Evolutionary conservation across 108 stramenopile genomes (phyloP).

Genomic region (Parmales sp.): DNA sequence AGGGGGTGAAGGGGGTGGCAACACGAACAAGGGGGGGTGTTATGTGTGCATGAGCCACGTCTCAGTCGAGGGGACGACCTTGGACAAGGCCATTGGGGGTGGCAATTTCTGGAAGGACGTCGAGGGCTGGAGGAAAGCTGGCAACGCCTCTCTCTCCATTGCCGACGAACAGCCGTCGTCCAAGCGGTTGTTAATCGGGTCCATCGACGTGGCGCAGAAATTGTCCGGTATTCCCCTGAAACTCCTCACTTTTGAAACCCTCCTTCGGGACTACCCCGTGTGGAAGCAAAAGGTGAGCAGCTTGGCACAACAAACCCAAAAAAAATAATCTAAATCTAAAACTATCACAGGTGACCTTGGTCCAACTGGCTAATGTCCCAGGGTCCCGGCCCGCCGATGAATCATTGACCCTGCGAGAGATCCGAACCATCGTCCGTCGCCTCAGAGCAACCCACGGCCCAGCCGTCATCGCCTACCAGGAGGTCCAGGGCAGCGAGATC

Average conservation of each 20-base stretch:
- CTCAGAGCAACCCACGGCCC: conserved; percentile 68
- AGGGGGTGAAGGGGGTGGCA: no score
- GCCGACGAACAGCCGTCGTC: conserved; percentile 46
- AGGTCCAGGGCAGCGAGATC: conserved; percentile 57
- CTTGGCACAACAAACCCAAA: neutral
- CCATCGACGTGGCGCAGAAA: conserved; percentile 83
- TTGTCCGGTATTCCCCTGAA: conserved; percentile 86
- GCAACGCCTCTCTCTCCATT: conserved; percentile 31
- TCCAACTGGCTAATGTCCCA: neutral
- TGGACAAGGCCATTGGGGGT: conserved; percentile 55
- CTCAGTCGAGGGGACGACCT: conserved; percentile 80
- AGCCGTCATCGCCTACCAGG: conserved; percentile 78
- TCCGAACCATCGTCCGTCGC: conserved; percentile 61
- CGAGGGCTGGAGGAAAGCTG: no score
- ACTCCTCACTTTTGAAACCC: conserved; percentile 85
- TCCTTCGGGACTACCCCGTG: conserved; percentile 79
- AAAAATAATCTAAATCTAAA: neutral
- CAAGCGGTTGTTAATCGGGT: conserved; percentile 69
- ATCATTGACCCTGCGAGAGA: conserved; percentile 52
- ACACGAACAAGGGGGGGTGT: conserved; percentile 84
- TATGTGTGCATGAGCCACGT: conserved; percentile 97
- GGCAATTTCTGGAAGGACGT: no score
- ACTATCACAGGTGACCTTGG: neutral
- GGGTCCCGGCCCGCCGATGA: neutral
- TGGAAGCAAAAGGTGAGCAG: conserved; percentile 64